Percentiles rank a stretch among this genome's conserved stretches.
Evolutionary conservation across 2,329 filamentous ascomycete genomes (phyloP).

Genomic region (Alternaria burnsii): DNA sequence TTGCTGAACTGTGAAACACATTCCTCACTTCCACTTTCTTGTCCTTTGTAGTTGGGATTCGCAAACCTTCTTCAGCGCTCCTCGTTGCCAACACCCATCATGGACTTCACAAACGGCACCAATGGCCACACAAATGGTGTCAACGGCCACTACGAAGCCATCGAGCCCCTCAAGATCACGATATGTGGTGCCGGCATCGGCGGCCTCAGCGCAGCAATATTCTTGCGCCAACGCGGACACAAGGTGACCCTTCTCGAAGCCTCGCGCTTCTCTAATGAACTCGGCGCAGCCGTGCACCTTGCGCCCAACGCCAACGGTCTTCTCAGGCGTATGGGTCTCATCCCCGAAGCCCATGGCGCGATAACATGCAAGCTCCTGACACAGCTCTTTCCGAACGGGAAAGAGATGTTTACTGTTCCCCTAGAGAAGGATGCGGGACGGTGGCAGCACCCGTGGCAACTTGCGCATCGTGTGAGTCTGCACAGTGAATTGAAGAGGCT

Average conservation of each 20-base stretch:
- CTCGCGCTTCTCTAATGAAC: slow-evolving; percentile 64
- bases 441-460: slow-evolving; percentile 64
- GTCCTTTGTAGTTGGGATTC: not conserved
- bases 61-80: not conserved
- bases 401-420: slow-evolving; percentile 48
- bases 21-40: not conserved
- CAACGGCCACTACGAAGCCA: not conserved
- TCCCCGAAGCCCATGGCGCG: slow-evolving; percentile 53
- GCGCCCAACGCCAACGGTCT: slow-evolving; percentile 69
- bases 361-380: slow-evolving; percentile 38
- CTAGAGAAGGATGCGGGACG: slow-evolving; percentile 50
- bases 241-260: slow-evolving; percentile 49
- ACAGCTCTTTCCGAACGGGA: slow-evolving; percentile 52
- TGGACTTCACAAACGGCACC: slow-evolving; percentile 27
- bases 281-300: slow-evolving; percentile 69
- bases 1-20: not conserved
- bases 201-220: slow-evolving; percentile 62
- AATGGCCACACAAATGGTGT: slow-evolving; percentile 8
- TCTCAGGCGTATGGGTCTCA: slow-evolving; percentile 57
- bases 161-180: slow-evolving; percentile 50
- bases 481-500: slow-evolving; percentile 61
- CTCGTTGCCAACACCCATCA: slow-evolving; percentile 7
- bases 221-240: slow-evolving; percentile 56
- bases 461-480: slow-evolving; percentile 63
- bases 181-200: slow-evolving; percentile 61